These are phyloP conservation scores for Mycena metata DNA, from an alignment of 768 basidiomycete genomes.

Conservation along the genomic window DNA sequence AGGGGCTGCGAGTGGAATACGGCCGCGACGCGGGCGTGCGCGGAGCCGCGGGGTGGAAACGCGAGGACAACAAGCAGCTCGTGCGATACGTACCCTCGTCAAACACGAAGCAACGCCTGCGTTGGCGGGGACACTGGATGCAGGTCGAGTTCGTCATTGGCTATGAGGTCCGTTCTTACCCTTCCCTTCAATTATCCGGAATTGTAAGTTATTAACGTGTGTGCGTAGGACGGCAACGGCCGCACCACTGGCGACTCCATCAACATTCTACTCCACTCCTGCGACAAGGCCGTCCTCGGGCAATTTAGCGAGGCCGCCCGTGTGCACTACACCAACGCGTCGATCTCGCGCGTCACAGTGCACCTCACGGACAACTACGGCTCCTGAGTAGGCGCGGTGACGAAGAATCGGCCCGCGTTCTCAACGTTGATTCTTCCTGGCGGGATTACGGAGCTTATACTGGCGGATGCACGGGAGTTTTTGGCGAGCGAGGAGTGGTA, in stretches of 20 bases:
- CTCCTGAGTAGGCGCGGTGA: slow-evolving; percentile 37
- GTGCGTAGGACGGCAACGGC: slow-evolving; percentile 37
- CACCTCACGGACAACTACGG: slow-evolving; percentile 43
- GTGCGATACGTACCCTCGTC: too few relatives aligned
- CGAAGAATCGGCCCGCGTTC: slow-evolving; percentile 46
- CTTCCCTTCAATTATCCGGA: too few relatives aligned
- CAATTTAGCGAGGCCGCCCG: slow-evolving; percentile 46
- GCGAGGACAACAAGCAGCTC: too few relatives aligned
- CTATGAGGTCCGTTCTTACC: too few relatives aligned
- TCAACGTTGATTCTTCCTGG: slow-evolving; percentile 46
- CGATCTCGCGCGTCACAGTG: slow-evolving; percentile 44
- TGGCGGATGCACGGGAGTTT: slow-evolving; percentile 49
- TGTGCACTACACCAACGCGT: slow-evolving; percentile 40
- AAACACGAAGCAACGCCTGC: too few relatives aligned
- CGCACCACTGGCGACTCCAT: slow-evolving; percentile 38
- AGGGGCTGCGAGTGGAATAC: too few relatives aligned
- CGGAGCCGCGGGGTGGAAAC: too few relatives aligned
- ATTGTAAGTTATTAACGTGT: too few relatives aligned
- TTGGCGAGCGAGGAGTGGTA: slow-evolving; percentile 49
- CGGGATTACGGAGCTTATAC: slow-evolving; percentile 43
- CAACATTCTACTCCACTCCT: slow-evolving; percentile 43
- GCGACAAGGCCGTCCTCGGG: slow-evolving; percentile 39
- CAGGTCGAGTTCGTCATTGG: too few relatives aligned
- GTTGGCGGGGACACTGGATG: too few relatives aligned
- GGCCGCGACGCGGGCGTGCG: too few relatives aligned